Base-by-base conservation (phyloP, 768 basidiomycete species). In the Mycena polygramma region DNA sequence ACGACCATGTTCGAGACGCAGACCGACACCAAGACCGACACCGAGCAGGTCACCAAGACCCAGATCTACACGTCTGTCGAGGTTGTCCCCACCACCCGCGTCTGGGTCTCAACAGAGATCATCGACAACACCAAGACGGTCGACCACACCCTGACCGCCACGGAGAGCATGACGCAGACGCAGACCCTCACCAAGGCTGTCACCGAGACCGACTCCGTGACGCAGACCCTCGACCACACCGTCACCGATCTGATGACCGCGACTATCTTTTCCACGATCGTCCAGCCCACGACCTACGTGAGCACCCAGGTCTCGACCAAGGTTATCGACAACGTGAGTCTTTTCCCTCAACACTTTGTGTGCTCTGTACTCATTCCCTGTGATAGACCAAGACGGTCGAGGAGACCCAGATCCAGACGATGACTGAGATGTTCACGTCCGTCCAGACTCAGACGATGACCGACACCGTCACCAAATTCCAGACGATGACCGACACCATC, bases 71-170 rank as follows among this genome's bases (percentile, higher is more conserved):
- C 89, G 4, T 87, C 87, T 9, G 82, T 87, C 26, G 79, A 88
- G 78, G 79, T 87, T 41, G 81, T 89, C 51, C 90, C 90, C 55
- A 92, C 91, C 35, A 92, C 90, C 15, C 85, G 86, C 55, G 84
- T 91, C 57, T 92, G 86, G 86, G 85, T 90, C 46, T 91, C 90
- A 19, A 92, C 91, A 24, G 87, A 91, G 78, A 81, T 88, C 76
- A 84, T 89, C 73, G 89, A 91, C 83, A 81, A 82, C 63, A 89
- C 88, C 73, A 77, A 85, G 82, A 84, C 82, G 30, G 49, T 89
- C 57, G 88, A 91, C 72, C 83, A 89, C 75, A 90, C 89, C 54
- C 75, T 88, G 73, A 92, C 91, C 66, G 88, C 88, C 15, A 92
- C 91, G 43, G 85, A 89, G 80, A 90, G 88, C 7, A 79, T 79